Evolutionary conservation across 192 early-diverging fungal species (phyloP).

Genomic region (Linnemannia exigua): DNA sequence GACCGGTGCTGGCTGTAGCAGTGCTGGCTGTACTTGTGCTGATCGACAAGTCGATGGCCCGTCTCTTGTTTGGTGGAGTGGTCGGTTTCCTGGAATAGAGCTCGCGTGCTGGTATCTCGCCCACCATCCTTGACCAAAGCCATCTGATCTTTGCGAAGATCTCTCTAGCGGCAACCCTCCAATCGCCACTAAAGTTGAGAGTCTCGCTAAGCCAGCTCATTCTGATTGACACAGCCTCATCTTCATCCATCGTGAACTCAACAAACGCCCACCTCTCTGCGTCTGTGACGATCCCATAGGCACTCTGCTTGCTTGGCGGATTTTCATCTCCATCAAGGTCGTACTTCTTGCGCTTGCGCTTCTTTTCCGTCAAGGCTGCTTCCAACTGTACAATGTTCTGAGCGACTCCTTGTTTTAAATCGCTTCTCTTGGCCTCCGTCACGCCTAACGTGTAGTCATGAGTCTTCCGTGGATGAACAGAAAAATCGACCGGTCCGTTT

Average conservation of each 20-base stretch:
- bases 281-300: slow-evolving; percentile 22
- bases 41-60: no score
- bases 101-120: slow-evolving; percentile 21
- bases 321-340: slow-evolving; percentile 1
- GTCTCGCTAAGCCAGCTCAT: not conserved
- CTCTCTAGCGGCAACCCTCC: slow-evolving; percentile 1
- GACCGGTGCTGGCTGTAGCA: no score
- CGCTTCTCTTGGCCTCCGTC: no score
- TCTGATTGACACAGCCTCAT: slow-evolving; percentile 12
- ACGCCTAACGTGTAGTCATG: slow-evolving; percentile 5
- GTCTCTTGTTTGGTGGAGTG: no score
- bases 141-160: slow-evolving; percentile 21
- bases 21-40: no score
- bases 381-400: slow-evolving; percentile 39
- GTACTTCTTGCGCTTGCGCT: slow-evolving; percentile 1
- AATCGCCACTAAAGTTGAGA: slow-evolving; percentile 9
- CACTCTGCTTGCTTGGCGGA: not conserved
- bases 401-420: not conserved
- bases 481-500: slow-evolving; percentile 17
- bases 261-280: slow-evolving; percentile 1
- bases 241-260: slow-evolving; percentile 18
- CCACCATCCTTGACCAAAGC: slow-evolving; percentile 36
- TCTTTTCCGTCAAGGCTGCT: slow-evolving; percentile 16
- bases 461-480: slow-evolving; percentile 15
- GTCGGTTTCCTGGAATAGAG: not conserved